A percentile compares a stretch with the other conserved stretches of the same genome.
Evolutionary conservation across 306 rosid species (phyloP).

Genomic region (Sphenostylis stenocarpa): DNA sequence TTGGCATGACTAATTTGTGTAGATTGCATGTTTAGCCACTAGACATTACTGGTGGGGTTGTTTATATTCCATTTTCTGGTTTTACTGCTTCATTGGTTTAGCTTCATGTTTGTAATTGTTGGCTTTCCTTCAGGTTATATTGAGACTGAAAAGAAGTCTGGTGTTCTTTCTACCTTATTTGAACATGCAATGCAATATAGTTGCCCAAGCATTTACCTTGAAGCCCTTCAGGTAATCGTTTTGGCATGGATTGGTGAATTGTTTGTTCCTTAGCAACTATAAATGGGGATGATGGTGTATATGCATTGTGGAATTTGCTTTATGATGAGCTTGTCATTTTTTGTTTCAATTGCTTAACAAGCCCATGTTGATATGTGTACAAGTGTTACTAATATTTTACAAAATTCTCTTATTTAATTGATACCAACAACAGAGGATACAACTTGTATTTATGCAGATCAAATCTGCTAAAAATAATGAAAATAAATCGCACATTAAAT

Average conservation of each 20-base stretch:
- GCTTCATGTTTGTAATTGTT: constrained; percentile 27
- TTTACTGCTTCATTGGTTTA: background rate
- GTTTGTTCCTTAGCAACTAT: background rate
- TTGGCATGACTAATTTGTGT: background rate
- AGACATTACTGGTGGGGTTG: constrained; percentile 7
- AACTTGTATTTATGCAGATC: no score
- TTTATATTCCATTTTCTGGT: background rate
- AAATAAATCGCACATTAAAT: no score
- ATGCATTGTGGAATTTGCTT: constrained; percentile 8
- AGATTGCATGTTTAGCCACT: background rate
- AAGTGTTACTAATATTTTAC: background rate
- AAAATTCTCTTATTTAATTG: no score
- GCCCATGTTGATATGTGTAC: background rate
- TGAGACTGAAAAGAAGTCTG: constrained; percentile 53
- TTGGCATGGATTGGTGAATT: constrained; percentile 7
- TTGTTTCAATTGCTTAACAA: background rate
- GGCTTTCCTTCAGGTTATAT: constrained; percentile 43
- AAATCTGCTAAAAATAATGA: no score
- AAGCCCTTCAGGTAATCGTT: constrained; percentile 88
- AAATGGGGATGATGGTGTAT: background rate
- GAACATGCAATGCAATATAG: constrained; percentile 57
- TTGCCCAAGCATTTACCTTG: constrained; percentile 71
- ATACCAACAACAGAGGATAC: no score
- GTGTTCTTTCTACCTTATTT: constrained; percentile 63
- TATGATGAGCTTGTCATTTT: background rate